These are phyloP conservation scores for Pseudogymnoascus sp. DNA, from an alignment of 2,329 filamentous ascomycete genomes.

Conservation along the genomic window DNA sequence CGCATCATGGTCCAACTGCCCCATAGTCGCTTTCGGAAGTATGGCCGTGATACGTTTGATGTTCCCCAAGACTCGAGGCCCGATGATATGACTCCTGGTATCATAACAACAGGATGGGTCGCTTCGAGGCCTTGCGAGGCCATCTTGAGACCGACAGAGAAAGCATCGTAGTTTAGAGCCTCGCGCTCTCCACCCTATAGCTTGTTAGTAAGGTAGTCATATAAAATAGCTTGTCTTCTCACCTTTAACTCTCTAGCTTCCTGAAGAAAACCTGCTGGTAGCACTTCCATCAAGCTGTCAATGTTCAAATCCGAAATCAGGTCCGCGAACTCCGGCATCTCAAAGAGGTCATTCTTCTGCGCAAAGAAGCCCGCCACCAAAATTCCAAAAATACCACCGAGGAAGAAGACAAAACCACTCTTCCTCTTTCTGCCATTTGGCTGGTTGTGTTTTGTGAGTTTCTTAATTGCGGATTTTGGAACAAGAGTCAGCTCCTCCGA, in stretches of 20 bases:
- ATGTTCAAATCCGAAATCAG: constrained; percentile 64
- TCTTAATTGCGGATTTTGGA: constrained; percentile 39
- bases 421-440: constrained; percentile 59
- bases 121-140: constrained; percentile 72
- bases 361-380: constrained; percentile 86
- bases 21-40: constrained; percentile 93
- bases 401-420: constrained; percentile 72
- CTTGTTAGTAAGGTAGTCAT: constrained; percentile 13
- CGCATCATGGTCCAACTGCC: constrained; percentile 99
- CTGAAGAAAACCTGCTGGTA: constrained; percentile 76
- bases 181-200: constrained; percentile 75
- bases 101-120: constrained; percentile 88
- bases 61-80: constrained; percentile 97
- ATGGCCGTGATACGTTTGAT: constrained; percentile 71
- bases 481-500: constrained; percentile 42
- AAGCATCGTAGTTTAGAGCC: constrained; percentile 85
- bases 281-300: constrained; percentile 76
- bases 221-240: constrained; percentile 22
- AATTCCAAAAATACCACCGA: constrained; percentile 86
- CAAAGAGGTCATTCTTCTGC: constrained; percentile 80
- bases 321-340: constrained; percentile 62
- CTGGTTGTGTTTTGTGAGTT: constrained; percentile 21
- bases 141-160: constrained; percentile 80
- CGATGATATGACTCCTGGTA: constrained; percentile 94
- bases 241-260: constrained; percentile 83